Percentiles rank a stretch among this genome's conserved stretches.
These are phyloP conservation scores for Penicillium palitans DNA, from an alignment of 2,329 filamentous ascomycete genomes.

Conservation along the genomic window DNA sequence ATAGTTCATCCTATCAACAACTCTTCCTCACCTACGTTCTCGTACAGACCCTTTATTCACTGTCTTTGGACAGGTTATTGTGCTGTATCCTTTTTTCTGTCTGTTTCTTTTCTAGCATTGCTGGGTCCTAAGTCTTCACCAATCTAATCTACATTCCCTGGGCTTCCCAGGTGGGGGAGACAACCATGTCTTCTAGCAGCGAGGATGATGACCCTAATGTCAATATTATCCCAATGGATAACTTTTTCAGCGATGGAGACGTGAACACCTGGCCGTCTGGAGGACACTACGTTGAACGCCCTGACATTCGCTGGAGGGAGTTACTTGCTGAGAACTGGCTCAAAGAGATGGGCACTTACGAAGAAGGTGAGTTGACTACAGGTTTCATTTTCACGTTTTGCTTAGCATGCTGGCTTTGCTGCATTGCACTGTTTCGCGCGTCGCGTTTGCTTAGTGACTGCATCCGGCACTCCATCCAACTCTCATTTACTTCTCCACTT, in stretches of 20 bases:
- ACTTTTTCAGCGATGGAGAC: conserved; percentile 42
- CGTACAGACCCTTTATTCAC: neutral
- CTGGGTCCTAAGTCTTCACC: neutral
- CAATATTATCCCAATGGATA: conserved; percentile 37
- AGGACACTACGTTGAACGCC: conserved; percentile 17
- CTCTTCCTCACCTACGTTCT: neutral
- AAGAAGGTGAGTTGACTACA: conserved; percentile 33
- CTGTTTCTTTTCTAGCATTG: neutral
- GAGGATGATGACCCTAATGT: conserved; percentile 22
- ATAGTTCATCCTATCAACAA: conserved; percentile 4
- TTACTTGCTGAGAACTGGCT: conserved; percentile 54
- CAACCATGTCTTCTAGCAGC: conserved; percentile 9
- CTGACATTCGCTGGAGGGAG: conserved; percentile 49
- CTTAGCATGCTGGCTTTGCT: neutral
- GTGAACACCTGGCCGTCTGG: conserved; percentile 37
- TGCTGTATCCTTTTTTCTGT: neutral
- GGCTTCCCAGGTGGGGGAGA: neutral
- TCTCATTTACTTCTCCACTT: neutral
- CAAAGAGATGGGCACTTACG: conserved; percentile 41
- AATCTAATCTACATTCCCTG: neutral
- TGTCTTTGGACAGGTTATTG: neutral
- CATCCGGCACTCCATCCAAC: neutral
- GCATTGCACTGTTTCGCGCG: neutral
- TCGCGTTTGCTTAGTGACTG: neutral
- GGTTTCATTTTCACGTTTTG: neutral